Conservation (phyloP, 1,139 yeast species). For the Pichia sp. region DNA sequence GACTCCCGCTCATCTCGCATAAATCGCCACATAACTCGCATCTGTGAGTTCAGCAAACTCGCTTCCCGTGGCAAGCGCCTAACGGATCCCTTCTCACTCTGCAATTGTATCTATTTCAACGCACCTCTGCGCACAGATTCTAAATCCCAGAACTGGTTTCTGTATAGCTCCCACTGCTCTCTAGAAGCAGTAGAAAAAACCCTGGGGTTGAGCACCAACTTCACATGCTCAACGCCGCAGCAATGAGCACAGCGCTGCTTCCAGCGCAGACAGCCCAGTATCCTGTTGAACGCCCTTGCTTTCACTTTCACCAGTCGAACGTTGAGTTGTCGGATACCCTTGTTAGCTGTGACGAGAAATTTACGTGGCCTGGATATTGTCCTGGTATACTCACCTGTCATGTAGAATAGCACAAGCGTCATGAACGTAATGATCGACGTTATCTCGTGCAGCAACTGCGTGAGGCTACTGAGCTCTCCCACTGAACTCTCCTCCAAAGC, state of each 20-base stretch:
- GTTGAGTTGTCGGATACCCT: conserved; percentile 79
- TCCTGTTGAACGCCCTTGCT: conserved; percentile 29
- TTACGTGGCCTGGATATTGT: conserved; percentile 77
- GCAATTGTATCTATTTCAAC: no score
- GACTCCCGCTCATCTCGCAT: no score
- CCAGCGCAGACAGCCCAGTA: neutral
- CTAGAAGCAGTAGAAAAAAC: conserved; percentile 75
- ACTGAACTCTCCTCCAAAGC: no score
- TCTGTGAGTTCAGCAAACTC: no score
- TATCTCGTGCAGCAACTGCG: conserved; percentile 44
- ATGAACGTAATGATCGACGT: conserved; percentile 58
- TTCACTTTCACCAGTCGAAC: conserved; percentile 66
- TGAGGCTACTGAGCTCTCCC: no score
- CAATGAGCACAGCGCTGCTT: conserved; percentile 12
- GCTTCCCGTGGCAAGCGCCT: no score
- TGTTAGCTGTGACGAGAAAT: conserved; percentile 73
- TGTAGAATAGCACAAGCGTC: conserved; percentile 67
- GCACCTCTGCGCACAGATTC: neutral
- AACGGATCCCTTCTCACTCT: no score
- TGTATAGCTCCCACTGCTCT: conserved; percentile 91
- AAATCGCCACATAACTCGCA: no score
- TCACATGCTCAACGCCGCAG: conserved; percentile 47
- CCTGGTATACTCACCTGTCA: conserved; percentile 83
- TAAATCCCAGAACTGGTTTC: conserved; percentile 89
- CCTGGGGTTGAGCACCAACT: conserved; percentile 71